Percentiles rank a stretch among this genome's conserved stretches.
These are phyloP conservation scores for Alternaria sp. DNA, from an alignment of 2,329 filamentous ascomycete species.

Conservation along the genomic window DNA sequence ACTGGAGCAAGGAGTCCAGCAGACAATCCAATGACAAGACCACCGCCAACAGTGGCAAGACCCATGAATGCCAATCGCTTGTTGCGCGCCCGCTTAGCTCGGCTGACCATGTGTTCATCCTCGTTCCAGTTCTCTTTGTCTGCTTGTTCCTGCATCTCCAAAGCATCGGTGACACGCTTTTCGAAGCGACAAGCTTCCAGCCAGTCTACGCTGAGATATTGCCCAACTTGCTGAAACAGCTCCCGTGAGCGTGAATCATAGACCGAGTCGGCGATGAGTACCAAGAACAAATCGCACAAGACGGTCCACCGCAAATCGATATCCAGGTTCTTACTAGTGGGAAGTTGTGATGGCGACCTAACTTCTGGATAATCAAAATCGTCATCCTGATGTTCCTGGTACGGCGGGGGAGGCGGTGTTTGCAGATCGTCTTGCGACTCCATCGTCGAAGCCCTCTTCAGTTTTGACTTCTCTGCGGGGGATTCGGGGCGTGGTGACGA, in stretches of 20 bases:
- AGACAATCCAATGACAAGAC: constrained; percentile 92
- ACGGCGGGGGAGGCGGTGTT: constrained; percentile 62
- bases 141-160: constrained; percentile 96
- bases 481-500: constrained; percentile 40
- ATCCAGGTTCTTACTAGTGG: constrained; percentile 82
- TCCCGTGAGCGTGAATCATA: constrained; percentile 90
- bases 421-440: constrained; percentile 41
- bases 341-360: constrained; percentile 81
- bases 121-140: constrained; percentile 99
- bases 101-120: constrained; percentile 86
- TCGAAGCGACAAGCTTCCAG: constrained; percentile 96
- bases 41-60: constrained; percentile 91
- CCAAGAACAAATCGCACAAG: constrained; percentile 91
- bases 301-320: constrained; percentile 98
- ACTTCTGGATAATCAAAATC: constrained; percentile 80
- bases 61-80: constrained; percentile 94
- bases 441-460: constrained; percentile 40
- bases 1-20: constrained; percentile 90
- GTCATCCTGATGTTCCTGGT: constrained; percentile 67
- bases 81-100: constrained; percentile 81
- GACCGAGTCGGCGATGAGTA: constrained; percentile 92
- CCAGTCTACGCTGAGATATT: constrained; percentile 82
- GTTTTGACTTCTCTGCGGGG: constrained; percentile 26
- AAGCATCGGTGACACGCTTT: constrained; percentile 92
- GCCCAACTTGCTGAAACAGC: constrained; percentile 81